Evolutionary conservation across 2,329 filamentous ascomycete species (phyloP).

Genomic region (Fusarium kyushuense): DNA sequence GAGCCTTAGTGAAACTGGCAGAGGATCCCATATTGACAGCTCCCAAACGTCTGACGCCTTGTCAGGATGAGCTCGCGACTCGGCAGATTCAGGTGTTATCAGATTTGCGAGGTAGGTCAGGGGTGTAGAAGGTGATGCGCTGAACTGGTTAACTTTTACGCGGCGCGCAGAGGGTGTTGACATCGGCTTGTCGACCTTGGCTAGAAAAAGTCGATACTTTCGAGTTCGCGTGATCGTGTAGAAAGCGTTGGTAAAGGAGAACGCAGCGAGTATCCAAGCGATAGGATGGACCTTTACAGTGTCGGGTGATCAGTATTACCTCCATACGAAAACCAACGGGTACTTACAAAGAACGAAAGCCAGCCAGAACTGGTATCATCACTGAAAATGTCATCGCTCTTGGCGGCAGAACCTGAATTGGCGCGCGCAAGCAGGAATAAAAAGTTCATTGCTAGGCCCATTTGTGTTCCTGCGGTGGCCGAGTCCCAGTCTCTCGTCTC

Average conservation of each 20-base stretch:
- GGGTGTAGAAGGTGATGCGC: slow-evolving; percentile 77
- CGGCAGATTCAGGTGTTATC: slow-evolving; percentile 76
- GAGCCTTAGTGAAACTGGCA: slow-evolving; percentile 82
- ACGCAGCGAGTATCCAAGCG: slow-evolving; percentile 74
- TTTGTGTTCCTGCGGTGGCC: slow-evolving; percentile 77
- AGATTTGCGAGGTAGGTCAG: slow-evolving; percentile 78
- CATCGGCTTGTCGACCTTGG: slow-evolving; percentile 79
- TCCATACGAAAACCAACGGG: background rate
- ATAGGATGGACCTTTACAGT: slow-evolving; percentile 71
- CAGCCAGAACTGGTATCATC: slow-evolving; percentile 75
- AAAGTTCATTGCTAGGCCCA: slow-evolving; percentile 83
- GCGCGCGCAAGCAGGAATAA: slow-evolving; percentile 85
- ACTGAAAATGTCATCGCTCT: slow-evolving; percentile 85
- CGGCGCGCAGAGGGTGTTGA: slow-evolving; percentile 88
- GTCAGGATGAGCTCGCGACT: slow-evolving; percentile 86
- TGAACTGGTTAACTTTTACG: slow-evolving; percentile 84
- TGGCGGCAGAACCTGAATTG: slow-evolving; percentile 70
- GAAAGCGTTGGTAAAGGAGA: slow-evolving; percentile 81
- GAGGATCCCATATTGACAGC: slow-evolving; percentile 90
- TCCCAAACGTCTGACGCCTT: slow-evolving; percentile 93
- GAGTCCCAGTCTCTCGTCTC: slow-evolving; percentile 94
- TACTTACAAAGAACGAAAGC: slow-evolving; percentile 68
- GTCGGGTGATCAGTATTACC: slow-evolving; percentile 20
- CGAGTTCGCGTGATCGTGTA: slow-evolving; percentile 86
- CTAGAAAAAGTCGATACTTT: slow-evolving; percentile 92